Conservation (phyloP, 164 flowering plant genomes). For the Tetracentron sinense region DNA sequence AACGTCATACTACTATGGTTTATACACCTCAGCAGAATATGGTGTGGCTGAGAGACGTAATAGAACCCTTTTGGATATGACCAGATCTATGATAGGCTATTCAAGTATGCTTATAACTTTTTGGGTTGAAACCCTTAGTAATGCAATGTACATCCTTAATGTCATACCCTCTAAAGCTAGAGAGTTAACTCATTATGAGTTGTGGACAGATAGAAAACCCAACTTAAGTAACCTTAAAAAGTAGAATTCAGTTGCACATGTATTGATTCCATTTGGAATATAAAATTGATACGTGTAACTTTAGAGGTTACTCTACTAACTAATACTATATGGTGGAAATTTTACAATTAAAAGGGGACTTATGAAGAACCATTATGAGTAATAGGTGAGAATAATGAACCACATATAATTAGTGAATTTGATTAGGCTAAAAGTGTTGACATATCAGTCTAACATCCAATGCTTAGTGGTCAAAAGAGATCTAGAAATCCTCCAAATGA, state of each 20-base stretch:
- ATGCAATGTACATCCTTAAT: not conserved
- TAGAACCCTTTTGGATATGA: too few species aligned
- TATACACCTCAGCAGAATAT: constrained; percentile 1
- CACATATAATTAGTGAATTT: not conserved
- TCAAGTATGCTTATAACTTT: not conserved
- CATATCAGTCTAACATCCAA: not conserved
- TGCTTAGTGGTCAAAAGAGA: not conserved
- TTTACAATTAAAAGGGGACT: too few species aligned
- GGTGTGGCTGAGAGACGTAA: too few species aligned
- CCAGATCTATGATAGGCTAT: not conserved
- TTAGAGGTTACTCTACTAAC: not conserved
- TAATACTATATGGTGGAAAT: not conserved
- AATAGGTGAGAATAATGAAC: too few species aligned
- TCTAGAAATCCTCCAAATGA: not conserved
- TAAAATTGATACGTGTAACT: not conserved
- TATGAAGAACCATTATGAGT: too few species aligned
- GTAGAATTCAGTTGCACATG: not conserved
- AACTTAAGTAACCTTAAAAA: not conserved
- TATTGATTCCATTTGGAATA: not conserved
- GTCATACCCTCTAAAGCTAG: not conserved
- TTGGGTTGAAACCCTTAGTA: not conserved
- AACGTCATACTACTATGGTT: not conserved
- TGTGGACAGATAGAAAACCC: not conserved
- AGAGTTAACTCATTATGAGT: not conserved
- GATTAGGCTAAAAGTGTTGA: not conserved